These are phyloP conservation scores for Diaporthe helianthi DNA, from an alignment of 2,329 filamentous ascomycete genomes.

Conservation along the genomic window DNA sequence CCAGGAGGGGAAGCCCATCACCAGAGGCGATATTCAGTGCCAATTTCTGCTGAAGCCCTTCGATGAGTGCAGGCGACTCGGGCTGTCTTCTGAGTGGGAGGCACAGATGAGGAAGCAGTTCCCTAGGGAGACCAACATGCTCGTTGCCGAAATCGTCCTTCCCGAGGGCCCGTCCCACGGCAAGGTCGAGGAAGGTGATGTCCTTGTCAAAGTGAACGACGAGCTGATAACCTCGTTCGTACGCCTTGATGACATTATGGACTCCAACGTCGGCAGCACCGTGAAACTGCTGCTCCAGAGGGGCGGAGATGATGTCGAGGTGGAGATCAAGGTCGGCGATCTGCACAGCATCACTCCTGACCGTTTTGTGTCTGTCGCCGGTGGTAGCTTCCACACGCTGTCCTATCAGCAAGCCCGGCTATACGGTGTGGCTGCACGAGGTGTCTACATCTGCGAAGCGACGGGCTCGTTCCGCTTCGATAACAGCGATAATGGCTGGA, in stretches of 20 bases:
- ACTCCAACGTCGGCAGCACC: constrained; percentile 81
- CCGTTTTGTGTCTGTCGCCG: constrained; percentile 92
- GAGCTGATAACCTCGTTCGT: constrained; percentile 94
- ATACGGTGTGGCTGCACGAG: constrained; percentile 90
- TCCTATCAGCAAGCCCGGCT: constrained; percentile 98
- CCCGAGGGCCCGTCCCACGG: constrained; percentile 86
- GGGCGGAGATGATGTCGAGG: constrained; percentile 84
- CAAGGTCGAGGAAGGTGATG: constrained; percentile 92
- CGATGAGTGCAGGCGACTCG: constrained; percentile 91
- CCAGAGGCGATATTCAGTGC: constrained; percentile 96
- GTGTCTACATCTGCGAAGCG: constrained; percentile 94
- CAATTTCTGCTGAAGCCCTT: constrained; percentile 98
- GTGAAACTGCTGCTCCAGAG: constrained; percentile 85
- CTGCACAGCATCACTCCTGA: constrained; percentile 95
- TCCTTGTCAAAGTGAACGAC: constrained; percentile 90
- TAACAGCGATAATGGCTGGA: constrained; percentile 79
- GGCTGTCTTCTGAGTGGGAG: constrained; percentile 86
- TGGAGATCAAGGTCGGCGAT: constrained; percentile 85
- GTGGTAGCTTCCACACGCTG: constrained; percentile 92
- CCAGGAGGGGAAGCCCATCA: constrained; percentile 75
- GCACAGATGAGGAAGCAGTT: constrained; percentile 81
- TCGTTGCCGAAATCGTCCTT: constrained; percentile 93
- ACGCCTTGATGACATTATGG: constrained; percentile 87
- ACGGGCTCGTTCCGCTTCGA: constrained; percentile 84
- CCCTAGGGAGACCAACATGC: constrained; percentile 93